Evolutionary conservation across 495 filamentous ascomycete genomes (phyloP).

Genomic region (Xylaria longipes): DNA sequence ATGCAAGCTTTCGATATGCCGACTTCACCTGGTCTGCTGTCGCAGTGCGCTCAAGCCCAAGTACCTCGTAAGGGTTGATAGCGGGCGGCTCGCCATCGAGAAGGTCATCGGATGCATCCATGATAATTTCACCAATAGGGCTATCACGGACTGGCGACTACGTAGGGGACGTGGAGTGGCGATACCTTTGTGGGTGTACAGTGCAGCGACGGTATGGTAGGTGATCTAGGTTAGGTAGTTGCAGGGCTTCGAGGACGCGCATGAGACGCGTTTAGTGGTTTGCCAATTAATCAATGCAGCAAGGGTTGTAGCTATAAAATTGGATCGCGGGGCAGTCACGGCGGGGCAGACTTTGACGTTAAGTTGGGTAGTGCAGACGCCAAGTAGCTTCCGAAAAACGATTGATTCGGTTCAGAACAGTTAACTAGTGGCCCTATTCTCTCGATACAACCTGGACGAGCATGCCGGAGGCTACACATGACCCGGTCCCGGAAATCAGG

Average conservation of each 20-base stretch:
- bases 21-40: constrained; percentile 77
- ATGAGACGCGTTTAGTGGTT: constrained; percentile 29
- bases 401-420: not conserved
- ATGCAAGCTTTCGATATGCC: constrained; percentile 85
- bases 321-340: constrained; percentile 4
- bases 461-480: constrained; percentile 24
- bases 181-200: not conserved
- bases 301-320: constrained; percentile 7
- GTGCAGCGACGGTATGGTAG: not conserved
- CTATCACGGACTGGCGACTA: too few species aligned
- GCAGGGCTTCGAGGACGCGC: not conserved
- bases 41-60: constrained; percentile 69
- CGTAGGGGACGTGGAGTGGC: too few species aligned
- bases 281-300: not conserved
- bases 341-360: not conserved
- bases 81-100: constrained; percentile 47
- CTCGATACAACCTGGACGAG: not conserved
- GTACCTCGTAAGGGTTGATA: constrained; percentile 85
- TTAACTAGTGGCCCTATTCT: not conserved
- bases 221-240: not conserved
- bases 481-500: constrained; percentile 31
- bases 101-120: constrained; percentile 49
- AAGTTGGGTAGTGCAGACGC: not conserved
- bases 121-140: constrained; percentile 21
- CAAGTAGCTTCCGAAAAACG: not conserved